Base-by-base conservation (phyloP, 2,329 filamentous ascomycete genomes). In the Epichloe gansuensis region DNA sequence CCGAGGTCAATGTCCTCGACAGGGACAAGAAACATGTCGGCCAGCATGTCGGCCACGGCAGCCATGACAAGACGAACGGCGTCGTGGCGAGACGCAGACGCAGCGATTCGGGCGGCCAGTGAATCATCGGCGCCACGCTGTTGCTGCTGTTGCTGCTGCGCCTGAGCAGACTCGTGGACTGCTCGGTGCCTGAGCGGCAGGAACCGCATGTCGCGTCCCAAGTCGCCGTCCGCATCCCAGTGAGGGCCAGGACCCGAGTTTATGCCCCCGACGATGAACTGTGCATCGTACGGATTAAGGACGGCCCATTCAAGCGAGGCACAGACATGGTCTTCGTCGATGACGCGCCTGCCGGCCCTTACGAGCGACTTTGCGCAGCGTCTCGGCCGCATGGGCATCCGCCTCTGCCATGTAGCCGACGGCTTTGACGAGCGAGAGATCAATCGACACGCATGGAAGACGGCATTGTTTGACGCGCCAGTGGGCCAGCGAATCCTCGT, bases 401-500 rank as follows among this genome's bases (percentile, higher is more conserved):
- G 23, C 23, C 40, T 42, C 15, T 6, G 40, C 40, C 40, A 42
- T n/a, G 40, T 42, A 42, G 40, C 40, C 40, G 15, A 42, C 40
- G 12, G 15, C 40, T 11, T 42, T 42, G 13, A 42, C 40, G 8
- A 42, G 12, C 12, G 40, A 42, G 40, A 42, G 40, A 21, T 42
- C 40, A n/a, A 42, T 42, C 8, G 40, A 42, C 12, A 42, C 40
- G 23, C 23, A 23, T 23, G 42, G 42, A 17, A 44, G 42, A 13
- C 23, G 17, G 42, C 42, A 44, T 13, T 25, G 23, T 9, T 25
- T 25, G 6, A 25, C 42, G 23, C 23, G 17, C 42, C 23, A 44
- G 11, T 44, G 42, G 17, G 42, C 42, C 42, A 71, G 57, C 5
- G 60, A 59, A 49, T 69, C 64, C 38, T 66, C 54, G 58, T 63